Conservation (phyloP, 2,329 filamentous ascomycete genomes). For the Hypoxylon sp. region DNA sequence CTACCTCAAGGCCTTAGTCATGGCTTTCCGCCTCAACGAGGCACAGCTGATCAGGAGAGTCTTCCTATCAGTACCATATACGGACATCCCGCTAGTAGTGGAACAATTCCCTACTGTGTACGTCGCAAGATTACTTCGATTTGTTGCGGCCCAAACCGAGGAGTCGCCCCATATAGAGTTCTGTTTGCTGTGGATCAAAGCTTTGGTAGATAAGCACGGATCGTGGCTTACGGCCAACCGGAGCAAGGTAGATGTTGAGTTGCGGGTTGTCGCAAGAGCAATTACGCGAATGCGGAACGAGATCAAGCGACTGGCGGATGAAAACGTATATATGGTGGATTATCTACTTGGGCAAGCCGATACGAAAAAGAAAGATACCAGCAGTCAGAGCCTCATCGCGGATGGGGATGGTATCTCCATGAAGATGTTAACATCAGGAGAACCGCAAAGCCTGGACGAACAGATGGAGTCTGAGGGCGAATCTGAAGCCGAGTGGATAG, state of each 20-base stretch:
- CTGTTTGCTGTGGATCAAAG: constrained; percentile 91
- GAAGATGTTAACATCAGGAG: constrained; percentile 42
- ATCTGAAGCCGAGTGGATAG: constrained; percentile 50
- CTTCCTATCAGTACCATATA: constrained; percentile 83
- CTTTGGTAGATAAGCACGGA: constrained; percentile 83
- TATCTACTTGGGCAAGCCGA: constrained; percentile 73
- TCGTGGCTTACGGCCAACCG: constrained; percentile 85
- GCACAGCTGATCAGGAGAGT: constrained; percentile 82
- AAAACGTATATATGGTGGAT: constrained; percentile 90
- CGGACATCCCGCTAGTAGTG: constrained; percentile 81
- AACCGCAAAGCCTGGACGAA: constrained; percentile 35
- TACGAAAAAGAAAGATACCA: constrained; percentile 32
- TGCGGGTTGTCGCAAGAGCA: constrained; percentile 84
- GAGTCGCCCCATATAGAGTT: constrained; percentile 95
- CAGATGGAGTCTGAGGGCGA: constrained; percentile 40
- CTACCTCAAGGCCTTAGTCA: constrained; percentile 91
- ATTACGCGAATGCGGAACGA: constrained; percentile 84
- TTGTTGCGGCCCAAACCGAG: constrained; percentile 88
- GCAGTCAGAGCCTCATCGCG: constrained; percentile 22
- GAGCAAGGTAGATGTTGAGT: constrained; percentile 82
- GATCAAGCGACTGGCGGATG: constrained; percentile 83
- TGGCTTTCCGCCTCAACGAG: constrained; percentile 97
- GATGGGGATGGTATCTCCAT: constrained; percentile 39
- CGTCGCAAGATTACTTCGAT: constrained; percentile 84
- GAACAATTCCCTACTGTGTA: constrained; percentile 86